Evolutionary conservation across 139 green algal genomes (phyloP), one percentile per base, ranked within the genome.

Genomic region (Micromonas commoda): DNA sequence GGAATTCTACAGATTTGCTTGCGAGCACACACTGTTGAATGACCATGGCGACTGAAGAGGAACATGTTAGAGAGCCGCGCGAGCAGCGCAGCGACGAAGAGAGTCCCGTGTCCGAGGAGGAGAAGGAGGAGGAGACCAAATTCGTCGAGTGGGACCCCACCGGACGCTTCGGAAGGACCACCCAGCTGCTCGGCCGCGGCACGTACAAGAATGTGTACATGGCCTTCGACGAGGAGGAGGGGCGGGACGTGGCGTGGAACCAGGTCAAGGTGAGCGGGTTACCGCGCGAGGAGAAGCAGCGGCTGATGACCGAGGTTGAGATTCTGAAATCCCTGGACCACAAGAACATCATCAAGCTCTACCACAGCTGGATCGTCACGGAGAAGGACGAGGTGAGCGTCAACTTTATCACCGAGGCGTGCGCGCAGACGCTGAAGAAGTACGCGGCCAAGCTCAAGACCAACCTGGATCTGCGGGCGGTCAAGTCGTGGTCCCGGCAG

Each of bases 401-500:
- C 75, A 99, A 98, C 84, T 98, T 99, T 84, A 98, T 99, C 82
- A 99, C 95, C 6, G 96, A 99, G 85, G 88, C 98, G 34, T 99
- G 99, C 87, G 97, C 94, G 37, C 95, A 95, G 53, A 97, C 94
- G 0, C 88, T 99, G 83, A 72, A 65, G 24, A 73, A 80, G 61
- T 73, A 73, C 60, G 34, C n/a, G 0, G 34, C 33, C n/a, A 61
- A 51, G 31, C 51, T 73, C 3, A 96, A 81, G 93, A 65, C 29
- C 1, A 78, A 91, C 79, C 83, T 96, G 28, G 93, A 94, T 80
- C 75, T 92, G 45, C 92, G 94, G 79, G 94, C 94, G 13, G 91
- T 98, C 33, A 93, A 94, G 83, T 94, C 92, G 5, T 99, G 94
- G 96, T 92, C 91, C 1, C 96, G 93, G 87, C 94, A 99, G 84